Percentiles rank a stretch among this genome's conserved stretches.
These are phyloP conservation scores for Phaeodactylum tricornutum DNA, from an alignment of 108 stramenopile genomes.

Conservation along the genomic window DNA sequence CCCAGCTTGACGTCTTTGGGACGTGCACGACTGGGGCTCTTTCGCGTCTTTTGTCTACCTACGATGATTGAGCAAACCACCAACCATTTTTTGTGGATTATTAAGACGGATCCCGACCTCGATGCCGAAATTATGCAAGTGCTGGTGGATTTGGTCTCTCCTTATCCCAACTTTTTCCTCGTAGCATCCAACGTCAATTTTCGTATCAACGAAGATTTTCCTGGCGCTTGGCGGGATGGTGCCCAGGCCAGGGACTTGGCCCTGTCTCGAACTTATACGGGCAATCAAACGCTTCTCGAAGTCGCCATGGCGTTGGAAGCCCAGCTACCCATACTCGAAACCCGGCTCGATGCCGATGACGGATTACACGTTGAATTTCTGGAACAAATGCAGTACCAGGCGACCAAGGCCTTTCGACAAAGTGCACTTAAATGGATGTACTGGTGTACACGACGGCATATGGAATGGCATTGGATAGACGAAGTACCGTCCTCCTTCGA, in stretches of 20 bases:
- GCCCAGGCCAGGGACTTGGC: constrained; percentile 35
- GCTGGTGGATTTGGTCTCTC: constrained; percentile 34
- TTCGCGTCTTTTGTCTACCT: constrained; percentile 51
- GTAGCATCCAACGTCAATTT: constrained; percentile 57
- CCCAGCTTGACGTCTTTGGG: constrained; percentile 36
- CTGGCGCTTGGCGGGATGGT: constrained; percentile 51
- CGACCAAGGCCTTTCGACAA: constrained; percentile 29
- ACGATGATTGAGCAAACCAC: constrained; percentile 20
- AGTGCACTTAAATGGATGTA: constrained; percentile 41
- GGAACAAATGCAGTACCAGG: constrained; percentile 37
- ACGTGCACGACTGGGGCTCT: constrained; percentile 47
- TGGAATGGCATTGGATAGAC: constrained; percentile 48
- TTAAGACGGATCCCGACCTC: constrained; percentile 70
- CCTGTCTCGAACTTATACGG: constrained; percentile 15
- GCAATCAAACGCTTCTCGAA: constrained; percentile 20
- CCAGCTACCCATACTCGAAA: constrained; percentile 55
- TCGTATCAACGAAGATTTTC: constrained; percentile 27
- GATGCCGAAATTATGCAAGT: constrained; percentile 24
- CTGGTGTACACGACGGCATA: constrained; percentile 59
- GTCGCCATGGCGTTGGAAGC: constrained; percentile 39
- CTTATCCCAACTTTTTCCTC: constrained; percentile 34
- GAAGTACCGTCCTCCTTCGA: too few species aligned
- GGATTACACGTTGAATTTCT: constrained; percentile 56
- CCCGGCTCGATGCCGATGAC: constrained; percentile 79
- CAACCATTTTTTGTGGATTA: constrained; percentile 63